Evolutionary conservation across 495 filamentous ascomycete genomes (phyloP).

Genomic region (Neurospora sp.): DNA sequence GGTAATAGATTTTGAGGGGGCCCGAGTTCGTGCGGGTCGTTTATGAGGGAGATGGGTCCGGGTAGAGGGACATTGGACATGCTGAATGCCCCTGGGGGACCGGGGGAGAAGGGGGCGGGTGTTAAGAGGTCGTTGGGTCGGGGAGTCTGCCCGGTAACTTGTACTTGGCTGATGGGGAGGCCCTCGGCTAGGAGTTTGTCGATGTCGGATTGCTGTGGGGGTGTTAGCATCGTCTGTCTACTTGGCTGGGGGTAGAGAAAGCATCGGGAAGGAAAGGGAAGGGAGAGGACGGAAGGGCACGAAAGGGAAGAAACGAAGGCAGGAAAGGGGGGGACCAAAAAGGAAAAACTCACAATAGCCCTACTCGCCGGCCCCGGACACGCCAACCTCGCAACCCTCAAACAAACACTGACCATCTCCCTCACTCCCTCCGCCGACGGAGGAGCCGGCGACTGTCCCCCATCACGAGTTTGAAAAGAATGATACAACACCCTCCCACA

Average conservation of each 20-base stretch:
- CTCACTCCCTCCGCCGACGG: constrained; percentile 20
- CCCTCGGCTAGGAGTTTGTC: constrained; percentile 33
- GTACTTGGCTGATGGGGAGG: constrained; percentile 5
- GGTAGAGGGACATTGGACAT: no score
- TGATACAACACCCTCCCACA: constrained; percentile 34
- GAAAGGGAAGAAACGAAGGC: background rate
- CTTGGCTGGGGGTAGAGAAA: background rate
- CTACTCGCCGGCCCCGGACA: constrained; percentile 24
- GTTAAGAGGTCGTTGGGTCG: background rate
- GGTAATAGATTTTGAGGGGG: background rate
- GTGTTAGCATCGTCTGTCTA: constrained; percentile 1
- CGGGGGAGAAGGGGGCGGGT: background rate
- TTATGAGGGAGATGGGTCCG: background rate
- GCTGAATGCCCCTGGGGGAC: background rate
- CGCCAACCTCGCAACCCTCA: constrained; percentile 17
- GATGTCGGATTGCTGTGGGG: constrained; percentile 31
- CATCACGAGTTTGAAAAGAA: constrained; percentile 14
- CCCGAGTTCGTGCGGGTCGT: background rate
- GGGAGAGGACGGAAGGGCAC: no score
- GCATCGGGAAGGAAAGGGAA: background rate
- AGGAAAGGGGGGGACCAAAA: background rate
- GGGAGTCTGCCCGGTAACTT: constrained; percentile 2
- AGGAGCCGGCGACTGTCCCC: constrained; percentile 6
- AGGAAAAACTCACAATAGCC: constrained; percentile 26
- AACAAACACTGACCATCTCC: constrained; percentile 20